Evolutionary conservation across 1,284 basidiomycete species (phyloP), one percentile per base, ranked within the genome.

Genomic region (Cryptococcus sp.): DNA sequence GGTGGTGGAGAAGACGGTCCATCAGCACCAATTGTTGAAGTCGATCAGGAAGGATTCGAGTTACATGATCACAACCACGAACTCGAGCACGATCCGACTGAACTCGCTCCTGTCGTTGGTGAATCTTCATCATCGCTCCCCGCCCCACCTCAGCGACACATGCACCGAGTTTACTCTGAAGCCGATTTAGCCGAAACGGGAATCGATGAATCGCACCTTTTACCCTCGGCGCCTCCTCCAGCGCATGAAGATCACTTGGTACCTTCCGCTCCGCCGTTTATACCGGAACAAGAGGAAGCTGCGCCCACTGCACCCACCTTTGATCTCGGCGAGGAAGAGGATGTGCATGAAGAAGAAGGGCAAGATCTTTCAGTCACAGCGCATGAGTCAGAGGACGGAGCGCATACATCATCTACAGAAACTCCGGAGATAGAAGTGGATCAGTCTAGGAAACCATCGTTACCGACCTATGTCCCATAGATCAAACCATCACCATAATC

Each of bases 21-120:
- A n/a, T 66, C 67, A 0, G 74, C 74, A 16, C 74, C 74, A 4
- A 45, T 34, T 23, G 63, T 75, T 31, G 64, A 67, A n/a, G 61
- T 76, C 2, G 74, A 76, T 45, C 63, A 69, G 16, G 51, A 61
- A 34, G 74, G 74, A 14, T 76, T 74, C 47, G 74, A 76, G 58
- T 45, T 53, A 43, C 23, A 63, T 14, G 60, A 57, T n/a, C 25
- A 39, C 4, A 59, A 57, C 19, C 28, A 39, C 4, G 36, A 22
- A 5, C 16, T 7, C 5, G 16, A n/a, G 7, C 36, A 39, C 7
- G 36, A n/a, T 19, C 36, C 36, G 14, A 16, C 7, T 5, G 16
- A n/a, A n/a, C 36, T 19, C 14, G 40, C 39, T 24, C 44, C 7
- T 23, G n/a, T 32, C 14, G 32, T 13, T 21, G 36, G 36, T 25